Percentiles rank a stretch among this genome's conserved stretches.
phyloP scores from a whole-genome alignment of 257 asterid genomes.

The Solanum pinnatisectum region DNA sequence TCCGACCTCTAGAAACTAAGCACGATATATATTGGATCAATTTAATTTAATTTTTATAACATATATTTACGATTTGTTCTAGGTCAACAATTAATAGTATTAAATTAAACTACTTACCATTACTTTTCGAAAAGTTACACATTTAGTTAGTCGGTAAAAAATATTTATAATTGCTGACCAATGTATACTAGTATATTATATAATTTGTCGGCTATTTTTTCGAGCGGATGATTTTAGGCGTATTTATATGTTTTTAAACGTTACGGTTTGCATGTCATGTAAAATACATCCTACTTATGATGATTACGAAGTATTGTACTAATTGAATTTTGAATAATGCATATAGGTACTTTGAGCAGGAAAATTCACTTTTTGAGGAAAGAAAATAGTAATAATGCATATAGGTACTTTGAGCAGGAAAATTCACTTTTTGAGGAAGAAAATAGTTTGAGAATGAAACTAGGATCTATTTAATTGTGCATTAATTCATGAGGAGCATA shows the following conservation, averaged over 20 bases:
- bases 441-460: neutral
- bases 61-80: too few species aligned
- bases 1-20: neutral
- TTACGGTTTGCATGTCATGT: neutral
- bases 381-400: neutral
- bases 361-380: neutral
- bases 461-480: neutral
- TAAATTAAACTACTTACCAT: neutral
- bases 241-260: too few species aligned
- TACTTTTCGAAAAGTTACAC: neutral
- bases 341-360: neutral
- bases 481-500: too few species aligned
- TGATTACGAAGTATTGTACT: neutral
- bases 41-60: neutral
- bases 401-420: neutral
- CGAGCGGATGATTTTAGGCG: neutral
- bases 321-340: neutral
- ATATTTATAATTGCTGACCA: too few species aligned
- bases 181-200: too few species aligned
- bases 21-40: neutral
- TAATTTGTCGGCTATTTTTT: neutral
- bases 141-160: too few species aligned
- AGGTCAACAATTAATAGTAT: neutral
- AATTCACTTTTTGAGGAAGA: neutral
- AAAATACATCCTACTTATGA: neutral